Evolutionary conservation across 495 filamentous ascomycete genomes (phyloP), one percentile per base, ranked within the genome.

Genomic region (Penicillium alfredii): DNA sequence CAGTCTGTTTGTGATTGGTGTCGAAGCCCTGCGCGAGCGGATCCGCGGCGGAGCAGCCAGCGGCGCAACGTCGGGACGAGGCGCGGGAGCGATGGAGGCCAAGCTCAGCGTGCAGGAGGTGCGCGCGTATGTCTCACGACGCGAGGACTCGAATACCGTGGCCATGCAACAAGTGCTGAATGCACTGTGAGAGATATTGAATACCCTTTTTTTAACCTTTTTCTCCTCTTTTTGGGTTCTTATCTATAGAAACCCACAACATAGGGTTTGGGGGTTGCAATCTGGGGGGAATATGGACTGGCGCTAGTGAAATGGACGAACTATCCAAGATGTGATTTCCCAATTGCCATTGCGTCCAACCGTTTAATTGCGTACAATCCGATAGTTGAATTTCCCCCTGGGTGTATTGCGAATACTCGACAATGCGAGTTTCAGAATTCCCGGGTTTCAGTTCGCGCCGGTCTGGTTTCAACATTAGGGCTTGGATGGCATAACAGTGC

Each of bases 1-100:
- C n/a, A 94, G 86, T 59, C 61, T 99, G 30, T 99, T 97, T 54
- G 92, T 97, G 25, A 87, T 97, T 61, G 86, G 87, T 12, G 79
- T 83, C 8, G 89, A 96, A 66, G 89, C 88, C 20, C 64, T 96
- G 38, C 72, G 81, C 28, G 89, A 94, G 64, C 71, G 86, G 34
- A 64, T 95, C 55, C 77, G 81, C 41, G 74, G 69, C 16, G 58
- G 58, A 41, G 61, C 55, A 24, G 59, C 56, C 24, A 61, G 42
- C 31, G 46, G 49, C 22, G 48, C 55, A 9, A n/a, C n/a, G n/a
- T n/a, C n/a, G n/a, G n/a, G n/a, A n/a, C n/a, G n/a, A n/a, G n/a
- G n/a, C n/a, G n/a, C n/a, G n/a, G n/a, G n/a, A n/a, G n/a, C n/a
- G n/a, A n/a, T n/a, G 35, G 60, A 76, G 63, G 63, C 55, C 75